A percentile compares a stretch with the other conserved stretches of the same genome.
Conservation (phyloP, 257 asterid genomes). For the Buddleja alternifolia region DNA sequence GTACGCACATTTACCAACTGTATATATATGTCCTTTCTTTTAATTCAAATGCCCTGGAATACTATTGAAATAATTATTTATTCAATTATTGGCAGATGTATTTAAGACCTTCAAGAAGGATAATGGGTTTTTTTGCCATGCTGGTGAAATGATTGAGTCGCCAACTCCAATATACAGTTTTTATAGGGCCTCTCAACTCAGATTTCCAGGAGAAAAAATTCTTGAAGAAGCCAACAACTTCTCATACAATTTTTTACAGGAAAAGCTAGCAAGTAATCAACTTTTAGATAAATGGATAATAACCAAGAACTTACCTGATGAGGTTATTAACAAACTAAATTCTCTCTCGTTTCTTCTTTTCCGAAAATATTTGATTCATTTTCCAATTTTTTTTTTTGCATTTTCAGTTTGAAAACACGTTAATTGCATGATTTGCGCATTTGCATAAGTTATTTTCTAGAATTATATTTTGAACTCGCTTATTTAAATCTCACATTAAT, state of each 20-base stretch:
- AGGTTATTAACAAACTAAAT: slow-evolving; percentile 28
- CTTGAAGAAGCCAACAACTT: slow-evolving; percentile 52
- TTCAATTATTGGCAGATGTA: slow-evolving; percentile 35
- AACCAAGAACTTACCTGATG: slow-evolving; percentile 46
- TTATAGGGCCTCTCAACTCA: slow-evolving; percentile 49
- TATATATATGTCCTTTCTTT: too few relatives aligned
- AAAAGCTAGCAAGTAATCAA: slow-evolving; percentile 23
- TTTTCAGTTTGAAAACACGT: too few relatives aligned
- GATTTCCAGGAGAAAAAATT: slow-evolving; percentile 51
- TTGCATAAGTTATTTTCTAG: too few relatives aligned
- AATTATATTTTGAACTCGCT: too few relatives aligned
- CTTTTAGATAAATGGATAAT: slow-evolving; percentile 56
- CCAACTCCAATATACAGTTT: slow-evolving; percentile 45
- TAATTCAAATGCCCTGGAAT: too few relatives aligned
- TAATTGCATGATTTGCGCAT: too few relatives aligned
- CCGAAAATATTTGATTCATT: neutral
- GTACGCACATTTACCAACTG: slow-evolving; percentile 17
- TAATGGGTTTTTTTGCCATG: slow-evolving; percentile 35
- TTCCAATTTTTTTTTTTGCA: too few relatives aligned
- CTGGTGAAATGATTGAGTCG: slow-evolving; percentile 40
- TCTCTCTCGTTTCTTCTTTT: neutral
- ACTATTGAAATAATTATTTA: too few relatives aligned
- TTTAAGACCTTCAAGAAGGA: slow-evolving; percentile 40
- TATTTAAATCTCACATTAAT: too few relatives aligned
- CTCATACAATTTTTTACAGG: slow-evolving; percentile 33